Evolutionary conservation across 164 flowering plant genomes (phyloP), one percentile per base, ranked within the genome.

Genomic region (Amborella trichopoda): DNA sequence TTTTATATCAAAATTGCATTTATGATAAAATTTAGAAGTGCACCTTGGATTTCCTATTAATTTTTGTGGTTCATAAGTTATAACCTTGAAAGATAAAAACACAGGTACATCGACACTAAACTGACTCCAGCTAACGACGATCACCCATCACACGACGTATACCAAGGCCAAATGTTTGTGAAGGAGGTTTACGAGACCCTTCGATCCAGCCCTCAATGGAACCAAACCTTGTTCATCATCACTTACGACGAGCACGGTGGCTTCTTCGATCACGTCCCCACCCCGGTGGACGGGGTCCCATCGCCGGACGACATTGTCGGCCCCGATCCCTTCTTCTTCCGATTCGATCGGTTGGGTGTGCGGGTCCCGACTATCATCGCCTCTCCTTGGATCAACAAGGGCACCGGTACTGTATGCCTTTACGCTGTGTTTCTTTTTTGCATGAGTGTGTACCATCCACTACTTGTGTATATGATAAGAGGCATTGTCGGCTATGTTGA

Each of bases 191-290:
- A 90, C 63, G 95, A 90, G 75, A 62, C 81, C 19, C 62, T 90
- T 32, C 70, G 97, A 53, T 65, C 72, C 0, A 75, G 94, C 52
- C 98, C 98, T 23, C 98, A 90, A 65, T 90, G 98, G 98, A 90
- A 86, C 53, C 50, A 90, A 34, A 79, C 81, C 5, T 34, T 86
- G 45, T 43, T 90, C 5, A 41, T 89, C 26, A 73, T 89, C 47
- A 89, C 91, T 1, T 89, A 89, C 52, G 97, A 89, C 48, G 97
- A 89, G 60, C 95, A 90, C 37, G 98, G 98, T 23, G 98, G 98
- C 6, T 90, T 72, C 40, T 86, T 36, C 52, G 95, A 90, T 53
- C 98, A 90, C 30, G 98, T 90, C 34, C 56, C 91, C 0, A 90
- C 95, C 11, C 95, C 94, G 11, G 80, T 73, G 0, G 43, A 43